These are phyloP conservation scores for Garcileccinum viscosum DNA, from an alignment of 1,284 basidiomycete species.

Conservation along the genomic window DNA sequence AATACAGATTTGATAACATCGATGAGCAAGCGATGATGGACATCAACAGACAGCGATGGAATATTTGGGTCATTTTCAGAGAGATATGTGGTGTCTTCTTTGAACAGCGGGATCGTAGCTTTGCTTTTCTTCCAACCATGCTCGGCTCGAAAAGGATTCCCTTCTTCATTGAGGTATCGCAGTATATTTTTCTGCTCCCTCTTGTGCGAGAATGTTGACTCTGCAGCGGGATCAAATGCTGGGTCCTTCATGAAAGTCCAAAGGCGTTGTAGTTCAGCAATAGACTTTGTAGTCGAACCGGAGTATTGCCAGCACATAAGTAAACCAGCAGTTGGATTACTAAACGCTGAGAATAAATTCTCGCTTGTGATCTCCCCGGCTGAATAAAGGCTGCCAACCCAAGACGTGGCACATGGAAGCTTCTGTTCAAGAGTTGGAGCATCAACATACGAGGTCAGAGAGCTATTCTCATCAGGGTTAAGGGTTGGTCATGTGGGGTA, in stretches of 20 bases:
- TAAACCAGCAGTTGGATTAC: not conserved
- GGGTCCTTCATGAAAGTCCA: not conserved
- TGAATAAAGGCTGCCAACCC: too few relatives aligned
- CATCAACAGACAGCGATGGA: not conserved
- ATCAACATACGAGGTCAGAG: too few relatives aligned
- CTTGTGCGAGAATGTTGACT: not conserved
- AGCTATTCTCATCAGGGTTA: too few relatives aligned
- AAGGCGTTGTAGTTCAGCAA: not conserved
- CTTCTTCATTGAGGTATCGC: too few relatives aligned
- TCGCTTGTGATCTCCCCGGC: conserved; percentile 8
- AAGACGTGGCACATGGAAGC: too few relatives aligned
- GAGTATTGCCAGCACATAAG: not conserved
- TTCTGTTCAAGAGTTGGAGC: too few relatives aligned
- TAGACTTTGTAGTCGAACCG: not conserved
- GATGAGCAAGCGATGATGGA: not conserved
- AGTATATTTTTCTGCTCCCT: not conserved
- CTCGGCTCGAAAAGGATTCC: not conserved
- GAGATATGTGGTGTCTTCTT: not conserved
- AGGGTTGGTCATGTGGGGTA: too few relatives aligned
- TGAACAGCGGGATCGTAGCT: not conserved
- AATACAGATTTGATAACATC: not conserved
- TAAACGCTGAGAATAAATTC: conserved; percentile 11
- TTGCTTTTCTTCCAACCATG: not conserved
- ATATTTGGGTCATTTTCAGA: not conserved
- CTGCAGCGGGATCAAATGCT: not conserved